Percentiles rank a stretch among this genome's conserved stretches.
phyloP scores from a whole-genome alignment of 2,329 filamentous ascomycete genomes.

The Paecilomyces fulvus region DNA sequence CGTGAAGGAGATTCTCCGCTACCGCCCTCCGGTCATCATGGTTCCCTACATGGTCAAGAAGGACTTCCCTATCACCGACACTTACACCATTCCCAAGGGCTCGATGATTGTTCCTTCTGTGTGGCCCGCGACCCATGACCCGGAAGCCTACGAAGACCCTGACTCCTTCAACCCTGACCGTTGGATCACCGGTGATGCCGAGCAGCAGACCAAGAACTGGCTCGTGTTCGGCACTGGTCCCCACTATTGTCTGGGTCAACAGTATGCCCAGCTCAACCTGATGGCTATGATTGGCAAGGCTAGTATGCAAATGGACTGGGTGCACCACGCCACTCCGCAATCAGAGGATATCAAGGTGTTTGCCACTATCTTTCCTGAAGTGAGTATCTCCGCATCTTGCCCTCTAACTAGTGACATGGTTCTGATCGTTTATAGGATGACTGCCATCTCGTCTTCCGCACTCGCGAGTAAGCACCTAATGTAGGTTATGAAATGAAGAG shows the following conservation, averaged over 20 bases:
- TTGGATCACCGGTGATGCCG: slow-evolving; percentile 83
- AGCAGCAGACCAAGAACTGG: slow-evolving; percentile 91
- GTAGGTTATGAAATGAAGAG: background rate
- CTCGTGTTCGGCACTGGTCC: slow-evolving; percentile 92
- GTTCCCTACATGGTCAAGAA: slow-evolving; percentile 94
- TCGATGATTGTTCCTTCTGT: slow-evolving; percentile 92
- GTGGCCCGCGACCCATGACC: slow-evolving; percentile 84
- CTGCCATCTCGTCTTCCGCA: slow-evolving; percentile 66
- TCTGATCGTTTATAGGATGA: slow-evolving; percentile 55
- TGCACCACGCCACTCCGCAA: slow-evolving; percentile 70
- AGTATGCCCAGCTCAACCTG: slow-evolving; percentile 81
- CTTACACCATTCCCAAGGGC: slow-evolving; percentile 88
- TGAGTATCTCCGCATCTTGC: slow-evolving; percentile 38
- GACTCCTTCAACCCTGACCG: slow-evolving; percentile 84
- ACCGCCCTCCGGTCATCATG: slow-evolving; percentile 94
- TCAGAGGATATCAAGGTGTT: slow-evolving; percentile 98
- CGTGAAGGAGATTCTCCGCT: slow-evolving; percentile 83
- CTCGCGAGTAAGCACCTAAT: slow-evolving; percentile 26
- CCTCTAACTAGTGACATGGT: slow-evolving; percentile 1
- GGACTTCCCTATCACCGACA: slow-evolving; percentile 78
- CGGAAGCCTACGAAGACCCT: slow-evolving; percentile 82
- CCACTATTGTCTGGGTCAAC: slow-evolving; percentile 93
- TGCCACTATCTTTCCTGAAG: slow-evolving; percentile 95
- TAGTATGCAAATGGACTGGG: slow-evolving; percentile 78
- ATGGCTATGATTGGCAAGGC: slow-evolving; percentile 87